A percentile compares a stretch with the other conserved stretches of the same genome.
phyloP scores from a whole-genome alignment of 2,329 filamentous ascomycete species.

The Cladorrhinum sp. region DNA sequence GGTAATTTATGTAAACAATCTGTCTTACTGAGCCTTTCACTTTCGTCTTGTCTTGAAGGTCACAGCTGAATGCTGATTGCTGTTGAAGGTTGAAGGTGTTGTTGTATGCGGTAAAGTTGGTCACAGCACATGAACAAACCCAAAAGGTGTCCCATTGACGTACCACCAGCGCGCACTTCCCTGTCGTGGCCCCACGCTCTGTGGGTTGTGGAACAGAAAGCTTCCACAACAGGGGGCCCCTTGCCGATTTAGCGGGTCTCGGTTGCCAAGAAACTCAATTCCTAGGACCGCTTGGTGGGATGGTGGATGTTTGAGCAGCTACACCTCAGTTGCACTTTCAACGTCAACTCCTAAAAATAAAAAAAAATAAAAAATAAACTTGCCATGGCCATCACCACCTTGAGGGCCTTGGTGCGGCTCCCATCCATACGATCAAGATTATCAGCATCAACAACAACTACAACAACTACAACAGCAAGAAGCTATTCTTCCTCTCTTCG shows the following conservation, averaged over 20 bases:
- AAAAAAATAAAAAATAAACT: neutral
- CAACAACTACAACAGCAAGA: neutral
- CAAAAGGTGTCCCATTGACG: neutral
- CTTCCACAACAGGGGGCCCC: neutral
- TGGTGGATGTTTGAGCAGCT: neutral
- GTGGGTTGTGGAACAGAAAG: neutral
- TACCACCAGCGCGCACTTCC: neutral
- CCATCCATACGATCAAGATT: neutral
- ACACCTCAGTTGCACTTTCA: neutral
- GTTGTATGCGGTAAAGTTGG: too few species aligned
- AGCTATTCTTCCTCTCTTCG: neutral
- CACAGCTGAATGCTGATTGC: neutral
- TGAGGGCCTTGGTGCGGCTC: constrained; percentile 1
- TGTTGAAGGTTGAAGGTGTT: neutral
- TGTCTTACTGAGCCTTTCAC: neutral
- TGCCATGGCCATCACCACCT: constrained; percentile 4
- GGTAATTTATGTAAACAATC: neutral
- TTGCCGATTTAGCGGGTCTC: neutral
- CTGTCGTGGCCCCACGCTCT: neutral
- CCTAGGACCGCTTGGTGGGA: neutral
- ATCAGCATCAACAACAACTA: too few species aligned
- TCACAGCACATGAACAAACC: neutral
- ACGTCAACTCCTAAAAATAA: neutral
- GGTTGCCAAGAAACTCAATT: neutral
- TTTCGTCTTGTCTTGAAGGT: neutral